Conservation (phyloP, 768 basidiomycete species). For the Leccinum ochraceum region DNA sequence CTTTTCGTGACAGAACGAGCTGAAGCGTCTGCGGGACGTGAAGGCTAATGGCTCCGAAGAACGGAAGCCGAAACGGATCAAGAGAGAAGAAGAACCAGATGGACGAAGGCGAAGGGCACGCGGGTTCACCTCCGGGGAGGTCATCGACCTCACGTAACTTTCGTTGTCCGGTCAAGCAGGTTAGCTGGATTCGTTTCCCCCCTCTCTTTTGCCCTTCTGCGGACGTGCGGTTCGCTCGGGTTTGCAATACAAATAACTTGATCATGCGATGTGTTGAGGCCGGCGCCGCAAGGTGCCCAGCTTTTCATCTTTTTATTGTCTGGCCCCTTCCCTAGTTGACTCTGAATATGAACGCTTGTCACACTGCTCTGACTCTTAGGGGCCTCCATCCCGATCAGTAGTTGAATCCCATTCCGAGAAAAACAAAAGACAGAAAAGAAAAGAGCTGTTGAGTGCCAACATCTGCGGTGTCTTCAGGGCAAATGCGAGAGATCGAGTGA, state of each 20-base stretch:
- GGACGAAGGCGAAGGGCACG: not conserved
- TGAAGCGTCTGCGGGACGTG: slow-evolving; percentile 16
- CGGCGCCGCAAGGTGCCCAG: too few relatives aligned
- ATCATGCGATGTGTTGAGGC: not conserved
- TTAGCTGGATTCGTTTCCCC: not conserved
- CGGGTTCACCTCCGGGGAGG: slow-evolving; percentile 3
- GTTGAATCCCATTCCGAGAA: too few relatives aligned
- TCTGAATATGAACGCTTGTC: too few relatives aligned
- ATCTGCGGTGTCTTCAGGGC: not conserved
- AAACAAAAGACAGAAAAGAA: too few relatives aligned
- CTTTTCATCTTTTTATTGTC: too few relatives aligned
- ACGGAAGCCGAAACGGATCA: slow-evolving; percentile 19
- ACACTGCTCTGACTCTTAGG: too few relatives aligned
- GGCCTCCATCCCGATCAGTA: too few relatives aligned
- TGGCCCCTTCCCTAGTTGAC: too few relatives aligned
- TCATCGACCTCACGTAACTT: slow-evolving; percentile 23
- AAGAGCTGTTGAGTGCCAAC: too few relatives aligned
- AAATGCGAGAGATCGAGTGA: not conserved
- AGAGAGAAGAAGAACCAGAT: slow-evolving; percentile 11
- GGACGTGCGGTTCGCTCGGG: not conserved
- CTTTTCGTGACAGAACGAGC: slow-evolving; percentile 8
- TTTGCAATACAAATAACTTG: not conserved
- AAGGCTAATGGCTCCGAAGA: slow-evolving; percentile 1
- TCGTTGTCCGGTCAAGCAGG: not conserved
- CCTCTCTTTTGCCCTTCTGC: too few relatives aligned